phyloP scores from a whole-genome alignment of 495 filamentous ascomycete genomes.

The Hyphodiscus hymeniophilus region DNA sequence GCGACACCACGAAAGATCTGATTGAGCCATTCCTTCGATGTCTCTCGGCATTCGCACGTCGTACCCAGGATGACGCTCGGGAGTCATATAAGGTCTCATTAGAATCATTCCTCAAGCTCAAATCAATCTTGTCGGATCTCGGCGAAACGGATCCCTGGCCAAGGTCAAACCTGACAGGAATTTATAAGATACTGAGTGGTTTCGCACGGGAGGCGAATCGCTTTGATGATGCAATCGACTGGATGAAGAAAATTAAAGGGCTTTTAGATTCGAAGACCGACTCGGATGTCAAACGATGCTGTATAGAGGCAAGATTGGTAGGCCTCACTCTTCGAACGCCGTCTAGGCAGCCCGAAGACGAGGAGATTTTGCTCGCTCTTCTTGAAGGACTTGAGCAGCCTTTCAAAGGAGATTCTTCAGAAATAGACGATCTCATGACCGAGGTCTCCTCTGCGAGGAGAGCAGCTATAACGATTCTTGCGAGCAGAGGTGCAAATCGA shows the following conservation, averaged over 20 bases:
- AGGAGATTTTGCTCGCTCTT: conserved; percentile 35
- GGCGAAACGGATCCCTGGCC: conserved; percentile 2
- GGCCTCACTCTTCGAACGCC: conserved; percentile 34
- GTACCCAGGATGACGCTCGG: conserved; percentile 20
- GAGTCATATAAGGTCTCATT: conserved; percentile 11
- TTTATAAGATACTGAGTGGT: conserved; percentile 25
- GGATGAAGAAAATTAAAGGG: conserved; percentile 34
- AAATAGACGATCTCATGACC: conserved; percentile 62
- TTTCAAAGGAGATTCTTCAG: conserved; percentile 51
- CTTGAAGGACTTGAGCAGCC: conserved; percentile 46
- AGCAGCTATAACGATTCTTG: conserved; percentile 46
- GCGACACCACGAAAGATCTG: conserved; percentile 60
- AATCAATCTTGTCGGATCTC: conserved; percentile 6
- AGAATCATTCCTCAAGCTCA: conserved; percentile 5
- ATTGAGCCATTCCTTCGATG: conserved; percentile 60
- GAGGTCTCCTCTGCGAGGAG: conserved; percentile 58
- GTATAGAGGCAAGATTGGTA: conserved; percentile 35
- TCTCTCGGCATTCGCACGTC: conserved; percentile 51
- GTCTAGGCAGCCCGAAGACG: conserved; percentile 24
- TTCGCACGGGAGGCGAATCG: conserved; percentile 37
- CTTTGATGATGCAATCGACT: conserved; percentile 37
- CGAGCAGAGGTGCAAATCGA: background rate
- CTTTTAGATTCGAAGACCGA: conserved; percentile 25
- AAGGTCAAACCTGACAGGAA: conserved; percentile 5
- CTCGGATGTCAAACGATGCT: conserved; percentile 34